A percentile compares a stretch with the other conserved stretches of the same genome.
phyloP scores from a whole-genome alignment of 176 grass and related monocot species.

The Oryza officinalis region DNA sequence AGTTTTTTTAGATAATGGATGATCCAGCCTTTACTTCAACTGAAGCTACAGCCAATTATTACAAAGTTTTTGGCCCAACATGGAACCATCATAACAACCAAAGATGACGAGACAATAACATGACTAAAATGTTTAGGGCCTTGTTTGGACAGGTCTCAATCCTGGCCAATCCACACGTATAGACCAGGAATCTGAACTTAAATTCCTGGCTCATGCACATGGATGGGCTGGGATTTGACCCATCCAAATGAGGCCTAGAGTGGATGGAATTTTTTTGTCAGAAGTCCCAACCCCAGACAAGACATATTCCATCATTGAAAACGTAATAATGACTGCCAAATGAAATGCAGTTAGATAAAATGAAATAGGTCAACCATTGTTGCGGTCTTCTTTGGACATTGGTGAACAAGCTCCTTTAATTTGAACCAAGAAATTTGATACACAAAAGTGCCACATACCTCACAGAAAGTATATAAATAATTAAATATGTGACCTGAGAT shows the following conservation, averaged over 20 bases:
- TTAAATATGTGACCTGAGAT: not conserved
- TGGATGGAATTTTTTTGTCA: not conserved
- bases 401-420: not conserved
- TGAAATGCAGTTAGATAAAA: not conserved
- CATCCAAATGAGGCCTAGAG: not conserved
- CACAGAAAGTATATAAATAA: not conserved
- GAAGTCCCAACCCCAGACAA: constrained; percentile 4
- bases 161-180: not conserved
- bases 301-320: not conserved
- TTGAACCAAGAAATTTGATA: constrained; percentile 23
- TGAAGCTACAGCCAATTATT: too few relatives aligned
- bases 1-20: not conserved
- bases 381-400: not conserved
- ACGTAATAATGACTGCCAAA: constrained; percentile 2
- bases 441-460: not conserved
- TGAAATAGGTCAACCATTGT: not conserved
- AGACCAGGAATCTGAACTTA: not conserved
- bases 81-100: too few relatives aligned
- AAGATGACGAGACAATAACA: too few relatives aligned
- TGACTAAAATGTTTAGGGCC: not conserved
- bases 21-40: too few relatives aligned
- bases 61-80: too few relatives aligned
- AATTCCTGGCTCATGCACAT: not conserved
- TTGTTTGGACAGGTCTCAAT: not conserved
- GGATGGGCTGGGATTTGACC: too few relatives aligned